phyloP scores from a whole-genome alignment of 768 basidiomycete genomes.

The Collybiopsis confluens region DNA sequence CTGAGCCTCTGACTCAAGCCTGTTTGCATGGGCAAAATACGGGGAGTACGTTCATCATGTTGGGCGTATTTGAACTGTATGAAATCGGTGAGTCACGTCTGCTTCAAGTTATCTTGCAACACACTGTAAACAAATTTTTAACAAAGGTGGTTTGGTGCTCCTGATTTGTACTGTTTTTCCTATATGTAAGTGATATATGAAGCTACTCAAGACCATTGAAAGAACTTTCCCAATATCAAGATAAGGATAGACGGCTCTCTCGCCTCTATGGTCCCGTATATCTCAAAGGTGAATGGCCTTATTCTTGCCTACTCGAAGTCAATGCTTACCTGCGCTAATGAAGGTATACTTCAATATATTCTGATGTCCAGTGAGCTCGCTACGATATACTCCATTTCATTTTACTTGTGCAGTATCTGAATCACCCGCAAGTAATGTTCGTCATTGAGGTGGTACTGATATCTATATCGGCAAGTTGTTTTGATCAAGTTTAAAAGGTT shows the following conservation, averaged over 20 bases:
- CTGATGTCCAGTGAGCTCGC: background rate
- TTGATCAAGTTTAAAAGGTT: background rate
- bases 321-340: background rate
- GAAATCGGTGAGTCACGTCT: background rate
- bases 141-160: background rate
- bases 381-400: background rate
- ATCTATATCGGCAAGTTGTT: background rate
- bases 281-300: background rate
- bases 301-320: background rate
- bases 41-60: background rate
- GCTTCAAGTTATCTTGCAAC: too few species aligned
- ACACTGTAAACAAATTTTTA: too few species aligned
- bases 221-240: background rate
- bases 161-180: background rate
- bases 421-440: background rate
- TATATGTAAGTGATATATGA: background rate
- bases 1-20: background rate
- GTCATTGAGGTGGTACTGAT: background rate
- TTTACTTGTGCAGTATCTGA: background rate
- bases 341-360: background rate
- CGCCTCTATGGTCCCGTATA: background rate
- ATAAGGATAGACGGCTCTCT: background rate
- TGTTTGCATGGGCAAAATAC: background rate
- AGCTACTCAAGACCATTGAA: too few species aligned
- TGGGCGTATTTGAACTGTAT: background rate